phyloP scores from a whole-genome alignment of 306 rosid species.

The Acacia melanoxylon region DNA sequence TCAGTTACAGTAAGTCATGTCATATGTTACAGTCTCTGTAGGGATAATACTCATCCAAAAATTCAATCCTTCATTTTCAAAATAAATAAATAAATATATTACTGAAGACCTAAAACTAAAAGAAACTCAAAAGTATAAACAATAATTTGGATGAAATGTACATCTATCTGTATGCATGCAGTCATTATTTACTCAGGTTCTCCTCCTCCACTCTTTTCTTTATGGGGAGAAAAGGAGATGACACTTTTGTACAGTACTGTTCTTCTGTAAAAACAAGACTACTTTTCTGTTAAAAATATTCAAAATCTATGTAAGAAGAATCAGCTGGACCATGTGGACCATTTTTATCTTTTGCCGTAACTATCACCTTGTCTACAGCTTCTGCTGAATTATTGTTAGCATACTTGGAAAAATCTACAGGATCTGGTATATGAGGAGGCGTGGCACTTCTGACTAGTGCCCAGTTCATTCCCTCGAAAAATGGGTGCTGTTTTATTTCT shows the following conservation, averaged over 20 bases:
- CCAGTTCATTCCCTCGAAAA: slow-evolving; percentile 93
- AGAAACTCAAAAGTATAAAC: neutral
- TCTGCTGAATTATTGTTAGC: slow-evolving; percentile 49
- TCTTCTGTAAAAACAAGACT: neutral
- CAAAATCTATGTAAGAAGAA: slow-evolving; percentile 48
- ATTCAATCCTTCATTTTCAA: neutral
- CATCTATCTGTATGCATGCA: slow-evolving; percentile 29
- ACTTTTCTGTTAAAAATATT: slow-evolving; percentile 48
- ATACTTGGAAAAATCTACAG: slow-evolving; percentile 64
- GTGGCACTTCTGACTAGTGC: slow-evolving; percentile 81
- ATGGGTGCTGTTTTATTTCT: slow-evolving; percentile 85
- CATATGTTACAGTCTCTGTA: neutral
- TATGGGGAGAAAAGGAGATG: slow-evolving; percentile 8
- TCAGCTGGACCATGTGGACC: neutral
- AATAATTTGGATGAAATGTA: slow-evolving; percentile 31
- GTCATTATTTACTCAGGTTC: slow-evolving; percentile 18
- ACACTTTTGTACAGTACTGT: slow-evolving; percentile 36
- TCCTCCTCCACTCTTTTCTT: slow-evolving; percentile 12
- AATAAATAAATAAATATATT: slow-evolving; percentile 17
- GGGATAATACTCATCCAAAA: neutral
- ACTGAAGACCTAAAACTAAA: neutral
- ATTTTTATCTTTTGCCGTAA: slow-evolving; percentile 22
- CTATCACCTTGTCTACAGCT: slow-evolving; percentile 36
- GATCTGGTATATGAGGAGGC: slow-evolving; percentile 82
- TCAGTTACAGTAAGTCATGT: neutral